Percentiles rank a stretch among this genome's conserved stretches.
These are phyloP conservation scores for Alternaria solani DNA, from an alignment of 2,329 filamentous ascomycete species.

Conservation along the genomic window DNA sequence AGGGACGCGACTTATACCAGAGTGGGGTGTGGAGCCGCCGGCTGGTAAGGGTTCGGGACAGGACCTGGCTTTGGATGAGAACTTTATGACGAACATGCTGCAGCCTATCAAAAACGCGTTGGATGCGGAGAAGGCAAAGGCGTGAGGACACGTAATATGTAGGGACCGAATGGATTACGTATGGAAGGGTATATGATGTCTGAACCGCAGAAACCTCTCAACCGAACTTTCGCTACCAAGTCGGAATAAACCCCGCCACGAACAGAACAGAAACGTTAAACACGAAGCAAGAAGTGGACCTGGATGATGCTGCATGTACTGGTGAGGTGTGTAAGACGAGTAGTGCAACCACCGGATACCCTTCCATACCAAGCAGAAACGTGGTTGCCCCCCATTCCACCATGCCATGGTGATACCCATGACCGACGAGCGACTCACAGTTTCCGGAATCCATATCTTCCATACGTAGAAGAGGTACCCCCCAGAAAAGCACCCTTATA, in stretches of 20 bases:
- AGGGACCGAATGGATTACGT: neutral
- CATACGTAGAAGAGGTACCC: no score
- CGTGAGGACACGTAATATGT: conserved; percentile 6
- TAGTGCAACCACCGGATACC: neutral
- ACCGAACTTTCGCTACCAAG: neutral
- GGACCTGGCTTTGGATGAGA: conserved; percentile 16
- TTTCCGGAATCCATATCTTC: neutral
- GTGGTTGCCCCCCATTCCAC: neutral
- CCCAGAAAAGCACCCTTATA: no score
- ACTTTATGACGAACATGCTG: conserved; percentile 28
- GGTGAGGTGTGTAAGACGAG: neutral
- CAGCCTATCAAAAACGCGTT: conserved; percentile 31
- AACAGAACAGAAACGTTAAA: neutral
- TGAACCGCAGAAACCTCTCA: neutral
- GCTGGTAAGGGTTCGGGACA: conserved; percentile 31
- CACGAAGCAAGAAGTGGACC: neutral
- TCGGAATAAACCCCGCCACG: neutral
- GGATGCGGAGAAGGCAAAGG: conserved; percentile 26
- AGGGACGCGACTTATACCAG: conserved; percentile 34
- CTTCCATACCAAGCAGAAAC: neutral
- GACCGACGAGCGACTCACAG: neutral
- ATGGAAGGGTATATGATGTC: neutral
- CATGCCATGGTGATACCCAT: no score
- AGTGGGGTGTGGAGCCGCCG: conserved; percentile 39
- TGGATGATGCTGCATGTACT: neutral